These are phyloP conservation scores for Oryza australiensis DNA, from an alignment of 176 grass and related monocot genomes.

Conservation along the genomic window DNA sequence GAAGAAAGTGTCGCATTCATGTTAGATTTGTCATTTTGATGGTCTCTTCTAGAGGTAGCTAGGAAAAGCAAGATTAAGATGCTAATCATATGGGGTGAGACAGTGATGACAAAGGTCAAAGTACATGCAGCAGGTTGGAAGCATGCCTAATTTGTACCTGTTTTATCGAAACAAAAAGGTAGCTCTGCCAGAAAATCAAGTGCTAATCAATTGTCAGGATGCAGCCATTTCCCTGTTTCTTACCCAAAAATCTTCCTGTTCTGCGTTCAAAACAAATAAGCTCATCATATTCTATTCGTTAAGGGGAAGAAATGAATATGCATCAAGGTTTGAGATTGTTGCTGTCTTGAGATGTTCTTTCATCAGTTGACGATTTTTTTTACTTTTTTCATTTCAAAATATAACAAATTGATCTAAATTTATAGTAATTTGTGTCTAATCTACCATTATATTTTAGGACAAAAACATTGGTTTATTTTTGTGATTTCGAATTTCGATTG, in stretches of 20 bases:
- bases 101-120: neutral
- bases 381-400: too few relatives aligned
- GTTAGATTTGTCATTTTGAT: constrained; percentile 20
- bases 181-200: neutral
- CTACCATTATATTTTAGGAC: too few relatives aligned
- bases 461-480: neutral
- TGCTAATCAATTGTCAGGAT: neutral
- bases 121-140: constrained; percentile 36
- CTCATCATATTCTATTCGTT: neutral
- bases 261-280: neutral
- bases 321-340: neutral
- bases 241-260: neutral
- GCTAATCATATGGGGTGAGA: constrained; percentile 22
- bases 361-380: too few relatives aligned
- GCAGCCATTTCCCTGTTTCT: neutral
- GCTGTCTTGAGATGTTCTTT: neutral
- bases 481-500: neutral
- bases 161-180: neutral
- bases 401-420: too few relatives aligned
- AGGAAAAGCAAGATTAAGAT: constrained; percentile 37
- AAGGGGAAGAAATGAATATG: neutral
- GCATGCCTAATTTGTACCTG: constrained; percentile 35
- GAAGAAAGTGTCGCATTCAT: constrained; percentile 2
- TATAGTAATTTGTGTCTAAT: too few relatives aligned
- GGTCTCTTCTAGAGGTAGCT: constrained; percentile 25